phyloP scores from a whole-genome alignment of 2,329 filamentous ascomycete genomes.

The Ilyonectria destructans region DNA sequence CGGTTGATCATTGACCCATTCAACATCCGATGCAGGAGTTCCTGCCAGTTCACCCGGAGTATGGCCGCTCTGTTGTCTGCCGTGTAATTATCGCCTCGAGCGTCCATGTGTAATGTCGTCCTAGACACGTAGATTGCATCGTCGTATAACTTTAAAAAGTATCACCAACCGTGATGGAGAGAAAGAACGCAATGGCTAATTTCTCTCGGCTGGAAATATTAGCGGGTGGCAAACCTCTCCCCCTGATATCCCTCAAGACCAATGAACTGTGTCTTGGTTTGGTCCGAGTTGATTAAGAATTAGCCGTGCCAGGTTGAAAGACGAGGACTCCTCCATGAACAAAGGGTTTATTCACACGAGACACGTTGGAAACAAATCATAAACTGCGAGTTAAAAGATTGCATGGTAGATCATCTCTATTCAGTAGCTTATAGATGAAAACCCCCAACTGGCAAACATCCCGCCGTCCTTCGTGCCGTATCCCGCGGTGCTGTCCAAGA shows the following conservation, averaged over 20 bases:
- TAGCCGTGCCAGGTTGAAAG: background rate
- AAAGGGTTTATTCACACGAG: background rate
- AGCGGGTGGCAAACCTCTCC: background rate
- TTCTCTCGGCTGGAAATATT: background rate
- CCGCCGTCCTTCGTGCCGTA: conserved; percentile 51
- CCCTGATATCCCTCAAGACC: background rate
- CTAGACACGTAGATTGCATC: background rate
- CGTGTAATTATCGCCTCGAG: background rate
- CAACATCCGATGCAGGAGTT: background rate
- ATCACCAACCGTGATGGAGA: background rate
- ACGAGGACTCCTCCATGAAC: background rate
- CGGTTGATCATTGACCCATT: background rate
- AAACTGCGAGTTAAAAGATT: background rate
- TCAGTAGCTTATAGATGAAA: conserved; percentile 46
- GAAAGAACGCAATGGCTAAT: background rate
- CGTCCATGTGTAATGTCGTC: background rate
- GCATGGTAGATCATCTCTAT: conserved; percentile 49
- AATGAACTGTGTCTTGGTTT: background rate
- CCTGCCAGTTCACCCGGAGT: background rate
- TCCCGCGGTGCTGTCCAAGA: conserved; percentile 49
- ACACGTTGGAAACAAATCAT: background rate
- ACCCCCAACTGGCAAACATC: conserved; percentile 42
- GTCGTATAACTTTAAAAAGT: background rate
- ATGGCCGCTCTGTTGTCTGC: background rate
- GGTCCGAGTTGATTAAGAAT: background rate